Percentiles rank a stretch among this genome's conserved stretches.
phyloP scores from a whole-genome alignment of 768 basidiomycete genomes.

The Rhizopogon vesiculosus region DNA sequence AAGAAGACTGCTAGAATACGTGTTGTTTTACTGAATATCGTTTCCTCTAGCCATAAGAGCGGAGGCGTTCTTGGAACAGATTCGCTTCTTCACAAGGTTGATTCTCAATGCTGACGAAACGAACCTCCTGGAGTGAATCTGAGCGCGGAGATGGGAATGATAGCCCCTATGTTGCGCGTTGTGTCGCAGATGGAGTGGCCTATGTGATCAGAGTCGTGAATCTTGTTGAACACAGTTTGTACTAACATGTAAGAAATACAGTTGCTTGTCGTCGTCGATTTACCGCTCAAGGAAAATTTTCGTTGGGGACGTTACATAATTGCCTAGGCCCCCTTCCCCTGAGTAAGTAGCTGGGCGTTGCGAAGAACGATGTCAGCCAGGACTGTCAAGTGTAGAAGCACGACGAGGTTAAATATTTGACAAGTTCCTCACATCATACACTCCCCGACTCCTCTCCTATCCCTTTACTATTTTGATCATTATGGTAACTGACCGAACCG shows the following conservation, averaged over 20 bases:
- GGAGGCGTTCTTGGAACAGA: conserved; percentile 24
- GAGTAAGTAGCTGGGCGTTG: neutral
- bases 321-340: no score
- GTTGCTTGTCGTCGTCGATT: no score
- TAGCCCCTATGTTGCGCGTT: neutral
- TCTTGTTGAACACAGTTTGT: neutral
- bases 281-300: neutral
- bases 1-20: neutral
- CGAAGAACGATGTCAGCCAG: neutral
- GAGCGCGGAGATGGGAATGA: neutral
- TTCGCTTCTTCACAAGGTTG: conserved; percentile 28
- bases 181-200: neutral
- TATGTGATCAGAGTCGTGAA: neutral
- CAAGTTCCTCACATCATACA: no score
- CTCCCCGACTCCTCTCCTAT: no score
- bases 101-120: conserved; percentile 30
- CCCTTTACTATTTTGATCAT: no score
- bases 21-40: conserved; percentile 4
- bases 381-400: neutral
- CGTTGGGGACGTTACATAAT: conserved; percentile 9
- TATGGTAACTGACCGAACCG: neutral
- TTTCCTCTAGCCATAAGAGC: conserved; percentile 19
- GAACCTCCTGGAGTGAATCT: conserved; percentile 12
- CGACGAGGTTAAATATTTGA: no score
- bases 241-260: neutral